phyloP scores from a whole-genome alignment of 2,329 filamentous ascomycete genomes.

The Dothistroma pini region DNA sequence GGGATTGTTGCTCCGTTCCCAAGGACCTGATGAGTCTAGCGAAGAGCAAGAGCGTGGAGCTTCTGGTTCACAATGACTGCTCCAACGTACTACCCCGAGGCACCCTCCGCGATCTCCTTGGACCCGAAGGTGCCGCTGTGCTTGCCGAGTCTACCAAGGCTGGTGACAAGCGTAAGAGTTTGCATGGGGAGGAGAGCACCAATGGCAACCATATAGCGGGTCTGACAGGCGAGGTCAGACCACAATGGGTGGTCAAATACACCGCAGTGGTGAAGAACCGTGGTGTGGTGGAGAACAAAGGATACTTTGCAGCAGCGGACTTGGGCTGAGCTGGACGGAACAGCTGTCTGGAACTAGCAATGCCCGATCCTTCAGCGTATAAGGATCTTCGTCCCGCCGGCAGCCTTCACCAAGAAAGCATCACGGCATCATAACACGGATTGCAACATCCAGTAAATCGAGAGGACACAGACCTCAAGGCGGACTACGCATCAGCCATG shows the following conservation, averaged over 20 bases:
- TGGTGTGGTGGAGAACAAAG: slow-evolving; percentile 97
- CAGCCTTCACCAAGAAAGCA: neutral
- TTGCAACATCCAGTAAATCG: neutral
- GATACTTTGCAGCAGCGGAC: slow-evolving; percentile 87
- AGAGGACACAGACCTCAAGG: neutral
- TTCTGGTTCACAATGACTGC: slow-evolving; percentile 91
- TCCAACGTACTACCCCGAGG: slow-evolving; percentile 85
- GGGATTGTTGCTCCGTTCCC: slow-evolving; percentile 93
- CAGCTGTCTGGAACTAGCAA: neutral
- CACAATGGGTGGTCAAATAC: slow-evolving; percentile 96
- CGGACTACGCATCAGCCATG: neutral
- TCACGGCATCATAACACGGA: neutral
- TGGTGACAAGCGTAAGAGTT: slow-evolving; percentile 41
- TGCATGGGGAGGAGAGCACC: slow-evolving; percentile 36
- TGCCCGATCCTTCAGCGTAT: neutral
- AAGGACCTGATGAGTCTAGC: slow-evolving; percentile 80
- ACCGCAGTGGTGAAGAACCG: slow-evolving; percentile 91
- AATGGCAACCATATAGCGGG: slow-evolving; percentile 62
- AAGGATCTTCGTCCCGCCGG: neutral
- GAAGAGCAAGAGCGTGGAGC: slow-evolving; percentile 76
- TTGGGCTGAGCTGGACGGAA: neutral
- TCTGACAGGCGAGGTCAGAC: slow-evolving; percentile 72
- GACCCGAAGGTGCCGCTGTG: slow-evolving; percentile 68
- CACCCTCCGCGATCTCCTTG: slow-evolving; percentile 78
- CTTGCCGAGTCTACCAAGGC: slow-evolving; percentile 53